Evolutionary conservation across 345 rosid species (phyloP).

Genomic region (Psidium guajava): DNA sequence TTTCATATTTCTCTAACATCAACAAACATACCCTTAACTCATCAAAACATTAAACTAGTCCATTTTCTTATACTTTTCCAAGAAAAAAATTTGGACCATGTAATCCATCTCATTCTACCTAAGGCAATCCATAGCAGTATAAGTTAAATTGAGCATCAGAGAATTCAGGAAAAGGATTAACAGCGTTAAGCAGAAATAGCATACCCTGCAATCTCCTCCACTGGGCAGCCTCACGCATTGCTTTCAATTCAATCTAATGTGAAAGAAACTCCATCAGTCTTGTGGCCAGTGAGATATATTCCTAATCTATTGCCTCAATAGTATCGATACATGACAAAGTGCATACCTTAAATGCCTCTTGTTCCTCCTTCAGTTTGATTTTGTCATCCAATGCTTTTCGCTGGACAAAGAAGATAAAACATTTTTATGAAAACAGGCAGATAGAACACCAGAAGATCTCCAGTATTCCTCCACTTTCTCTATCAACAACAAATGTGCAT

Average conservation of each 20-base stretch:
- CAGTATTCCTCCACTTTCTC: neutral
- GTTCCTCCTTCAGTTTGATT: constrained; percentile 81
- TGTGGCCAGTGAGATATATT: neutral
- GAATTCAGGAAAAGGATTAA: neutral
- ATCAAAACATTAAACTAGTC: neutral
- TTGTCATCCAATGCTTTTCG: constrained; percentile 80
- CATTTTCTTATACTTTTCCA: neutral
- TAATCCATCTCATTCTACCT: neutral
- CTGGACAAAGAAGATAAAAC: constrained; percentile 24
- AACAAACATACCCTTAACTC: neutral
- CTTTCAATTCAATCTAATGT: constrained; percentile 58
- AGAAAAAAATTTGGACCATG: neutral
- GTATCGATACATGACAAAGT: neutral
- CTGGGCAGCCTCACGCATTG: constrained; percentile 89
- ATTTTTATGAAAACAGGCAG: neutral
- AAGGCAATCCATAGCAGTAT: neutral
- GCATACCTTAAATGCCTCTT: constrained; percentile 76
- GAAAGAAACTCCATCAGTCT: neutral
- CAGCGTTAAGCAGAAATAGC: neutral
- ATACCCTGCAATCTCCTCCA: constrained; percentile 91
- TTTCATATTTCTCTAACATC: neutral
- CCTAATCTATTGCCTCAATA: neutral
- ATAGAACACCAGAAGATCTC: neutral
- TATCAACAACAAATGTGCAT: neutral
- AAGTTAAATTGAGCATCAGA: neutral